Evolutionary conservation across 768 basidiomycete genomes (phyloP), one percentile per base, ranked within the genome.

Genomic region (Suillus ampliporus): DNA sequence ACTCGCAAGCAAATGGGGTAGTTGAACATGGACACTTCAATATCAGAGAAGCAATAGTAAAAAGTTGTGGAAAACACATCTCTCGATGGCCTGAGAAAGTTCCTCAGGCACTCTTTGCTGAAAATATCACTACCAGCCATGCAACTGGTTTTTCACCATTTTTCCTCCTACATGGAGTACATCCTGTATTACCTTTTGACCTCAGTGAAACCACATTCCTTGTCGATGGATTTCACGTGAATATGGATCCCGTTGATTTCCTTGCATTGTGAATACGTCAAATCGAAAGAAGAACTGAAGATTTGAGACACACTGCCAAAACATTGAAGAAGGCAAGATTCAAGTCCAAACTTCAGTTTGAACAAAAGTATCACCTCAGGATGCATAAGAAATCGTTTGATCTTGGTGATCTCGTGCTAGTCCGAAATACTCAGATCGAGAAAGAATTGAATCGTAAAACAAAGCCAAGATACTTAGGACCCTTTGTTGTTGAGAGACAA

Each of bases 381-480:
- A 72, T 77, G n/a, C 58, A 48, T 1, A 60, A 69, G 19, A 71
- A 56, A 13, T 47, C 68, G 23, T 81, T 77, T 61, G 14, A 69
- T 35, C 65, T 63, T 9, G 78, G 79, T 23, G 67, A 68, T 0
- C 62, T 82, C 0, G 77, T 80, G 0, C 66, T 84, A 0, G 69
- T 80, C 0, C 54, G 72, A 5, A 81, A 83, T 58, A 74, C 74
- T 1, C 31, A 59, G 0, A 58, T 78, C 2, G 75, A 79, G 31
- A 75, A 68, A 31, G 65, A 72, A 0, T 61, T 77, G 0, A 68
- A 68, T 26, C 47, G 64, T 1, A 81, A 80, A 58, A 73, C 72
- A 2, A 70, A 65, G 10, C 67, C 70, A 43, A 23, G 76, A 3
- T 82, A 80, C 61, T 51, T 77, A 15, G 80, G 80, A n/a, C 80